These are phyloP conservation scores for Globisporangium echinulatum DNA, from an alignment of 352 stramenopile species.

Conservation along the genomic window DNA sequence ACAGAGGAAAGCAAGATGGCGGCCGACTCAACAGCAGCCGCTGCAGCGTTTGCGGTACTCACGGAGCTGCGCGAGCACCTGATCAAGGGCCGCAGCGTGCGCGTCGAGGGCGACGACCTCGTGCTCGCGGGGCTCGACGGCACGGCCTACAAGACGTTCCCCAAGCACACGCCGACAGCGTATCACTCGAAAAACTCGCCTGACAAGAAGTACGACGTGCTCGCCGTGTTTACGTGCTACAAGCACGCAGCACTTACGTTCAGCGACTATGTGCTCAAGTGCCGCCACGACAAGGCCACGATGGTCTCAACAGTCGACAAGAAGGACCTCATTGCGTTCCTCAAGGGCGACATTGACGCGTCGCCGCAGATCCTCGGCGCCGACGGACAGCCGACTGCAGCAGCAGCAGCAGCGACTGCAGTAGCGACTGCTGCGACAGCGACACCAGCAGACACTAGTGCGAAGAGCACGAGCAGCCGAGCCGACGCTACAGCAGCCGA, in stretches of 20 bases:
- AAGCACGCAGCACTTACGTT: conserved; percentile 67
- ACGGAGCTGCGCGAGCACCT: conserved; percentile 54
- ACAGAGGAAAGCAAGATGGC: neutral
- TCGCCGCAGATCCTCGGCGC: conserved; percentile 62
- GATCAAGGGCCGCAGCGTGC: conserved; percentile 62
- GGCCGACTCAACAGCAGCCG: neutral
- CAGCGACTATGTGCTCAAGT: conserved; percentile 83
- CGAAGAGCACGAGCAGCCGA: conserved; percentile 15
- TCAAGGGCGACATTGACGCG: conserved; percentile 78
- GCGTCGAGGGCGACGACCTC: conserved; percentile 51
- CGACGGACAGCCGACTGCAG: conserved; percentile 7
- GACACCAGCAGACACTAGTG: neutral
- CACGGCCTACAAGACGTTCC: conserved; percentile 33
- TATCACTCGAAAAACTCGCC: conserved; percentile 75
- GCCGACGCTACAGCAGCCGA: conserved; percentile 3
- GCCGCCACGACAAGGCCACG: conserved; percentile 61
- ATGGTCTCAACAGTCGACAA: conserved; percentile 86
- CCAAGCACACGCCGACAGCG: conserved; percentile 62
- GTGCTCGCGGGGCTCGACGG: conserved; percentile 53
- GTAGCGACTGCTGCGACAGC: neutral
- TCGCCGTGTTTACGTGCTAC: conserved; percentile 79
- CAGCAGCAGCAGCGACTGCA: no score
- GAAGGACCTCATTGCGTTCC: conserved; percentile 79
- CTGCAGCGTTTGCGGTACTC: conserved; percentile 30
- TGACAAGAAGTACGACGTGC: conserved; percentile 79